phyloP scores from a whole-genome alignment of 2,329 filamentous ascomycete genomes.

The Arthrinium puccinioides region DNA sequence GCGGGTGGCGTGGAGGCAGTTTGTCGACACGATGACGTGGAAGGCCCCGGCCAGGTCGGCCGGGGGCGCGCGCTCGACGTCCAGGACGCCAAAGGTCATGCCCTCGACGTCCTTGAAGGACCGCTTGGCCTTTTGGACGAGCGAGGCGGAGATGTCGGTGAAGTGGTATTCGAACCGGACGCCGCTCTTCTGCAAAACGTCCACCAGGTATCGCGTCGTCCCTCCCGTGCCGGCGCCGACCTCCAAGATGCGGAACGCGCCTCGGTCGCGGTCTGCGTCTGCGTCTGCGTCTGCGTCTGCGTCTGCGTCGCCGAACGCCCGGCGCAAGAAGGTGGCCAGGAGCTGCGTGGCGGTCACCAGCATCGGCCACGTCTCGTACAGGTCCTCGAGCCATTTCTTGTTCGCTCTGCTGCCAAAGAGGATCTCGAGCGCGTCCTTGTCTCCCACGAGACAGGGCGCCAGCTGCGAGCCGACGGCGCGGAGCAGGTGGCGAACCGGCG shows the following conservation, averaged over 20 bases:
- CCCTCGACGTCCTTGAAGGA: slow-evolving; percentile 10
- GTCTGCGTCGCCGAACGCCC: background rate
- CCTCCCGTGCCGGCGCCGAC: slow-evolving; percentile 35
- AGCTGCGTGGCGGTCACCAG: slow-evolving; percentile 5
- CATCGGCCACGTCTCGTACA: slow-evolving; percentile 16
- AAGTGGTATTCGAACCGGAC: slow-evolving; percentile 30
- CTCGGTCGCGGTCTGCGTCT: background rate
- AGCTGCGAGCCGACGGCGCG: slow-evolving; percentile 10
- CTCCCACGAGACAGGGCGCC: slow-evolving; percentile 12
- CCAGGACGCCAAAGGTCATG: slow-evolving; percentile 20
- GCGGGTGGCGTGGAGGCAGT: slow-evolving; percentile 28
- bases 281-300: background rate
- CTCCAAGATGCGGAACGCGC: slow-evolving; percentile 30
- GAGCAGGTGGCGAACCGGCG: slow-evolving; percentile 11
- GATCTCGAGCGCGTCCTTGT: slow-evolving; percentile 12
- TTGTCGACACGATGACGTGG: slow-evolving; percentile 25
- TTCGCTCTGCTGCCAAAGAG: slow-evolving; percentile 14
- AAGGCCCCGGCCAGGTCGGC: slow-evolving; percentile 12
- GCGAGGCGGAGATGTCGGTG: slow-evolving; percentile 30
- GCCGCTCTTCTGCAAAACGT: slow-evolving; percentile 12
- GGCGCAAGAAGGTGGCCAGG: slow-evolving; percentile 13
- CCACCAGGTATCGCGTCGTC: slow-evolving; percentile 27
- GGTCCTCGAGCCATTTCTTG: slow-evolving; percentile 12
- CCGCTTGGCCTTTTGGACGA: slow-evolving; percentile 19
- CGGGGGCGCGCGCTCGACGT: slow-evolving; percentile 20